Conservation (phyloP, 2,329 filamentous ascomycete genomes). For the Diatrype stigma region DNA sequence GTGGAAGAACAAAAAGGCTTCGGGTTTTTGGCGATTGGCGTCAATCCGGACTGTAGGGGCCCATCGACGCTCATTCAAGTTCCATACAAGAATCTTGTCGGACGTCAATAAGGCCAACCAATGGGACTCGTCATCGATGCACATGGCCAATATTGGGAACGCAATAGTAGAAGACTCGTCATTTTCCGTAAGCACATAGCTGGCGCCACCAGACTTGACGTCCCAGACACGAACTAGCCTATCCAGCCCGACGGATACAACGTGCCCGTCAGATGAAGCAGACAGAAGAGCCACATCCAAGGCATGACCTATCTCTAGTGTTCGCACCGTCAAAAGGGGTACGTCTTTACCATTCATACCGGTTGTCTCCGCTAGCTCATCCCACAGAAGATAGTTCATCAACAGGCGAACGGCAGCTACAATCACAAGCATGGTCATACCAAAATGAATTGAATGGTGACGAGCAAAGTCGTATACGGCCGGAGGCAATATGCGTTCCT, state of each 20-base stretch:
- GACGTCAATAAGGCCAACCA: slow-evolving; percentile 65
- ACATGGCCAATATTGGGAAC: slow-evolving; percentile 59
- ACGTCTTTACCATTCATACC: slow-evolving; percentile 42
- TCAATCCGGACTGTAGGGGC: slow-evolving; percentile 51
- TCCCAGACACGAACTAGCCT: slow-evolving; percentile 65
- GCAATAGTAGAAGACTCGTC: slow-evolving; percentile 38
- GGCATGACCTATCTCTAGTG: slow-evolving; percentile 58
- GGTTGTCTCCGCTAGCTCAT: slow-evolving; percentile 47
- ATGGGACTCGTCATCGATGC: slow-evolving; percentile 59
- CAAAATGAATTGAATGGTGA: slow-evolving; percentile 54
- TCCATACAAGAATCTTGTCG: slow-evolving; percentile 59
- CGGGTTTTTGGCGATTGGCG: slow-evolving; percentile 53
- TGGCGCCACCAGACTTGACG: slow-evolving; percentile 40
- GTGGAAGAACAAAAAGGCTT: slow-evolving; percentile 60
- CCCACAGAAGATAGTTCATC: slow-evolving; percentile 71
- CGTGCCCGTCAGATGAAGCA: slow-evolving; percentile 57
- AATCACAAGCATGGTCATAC: slow-evolving; percentile 58
- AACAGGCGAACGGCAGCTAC: slow-evolving; percentile 64
- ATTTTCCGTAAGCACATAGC: slow-evolving; percentile 36
- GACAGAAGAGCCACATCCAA: slow-evolving; percentile 66
- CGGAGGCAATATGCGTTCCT: slow-evolving; percentile 47
- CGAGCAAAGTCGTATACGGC: slow-evolving; percentile 65
- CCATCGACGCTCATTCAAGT: slow-evolving; percentile 53
- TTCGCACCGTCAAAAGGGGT: slow-evolving; percentile 55
- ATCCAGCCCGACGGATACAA: slow-evolving; percentile 69